A percentile compares a stretch with the other conserved stretches of the same genome.
Conservation (phyloP, 1,139 yeast genomes). For the Geotrichum restrictum region DNA sequence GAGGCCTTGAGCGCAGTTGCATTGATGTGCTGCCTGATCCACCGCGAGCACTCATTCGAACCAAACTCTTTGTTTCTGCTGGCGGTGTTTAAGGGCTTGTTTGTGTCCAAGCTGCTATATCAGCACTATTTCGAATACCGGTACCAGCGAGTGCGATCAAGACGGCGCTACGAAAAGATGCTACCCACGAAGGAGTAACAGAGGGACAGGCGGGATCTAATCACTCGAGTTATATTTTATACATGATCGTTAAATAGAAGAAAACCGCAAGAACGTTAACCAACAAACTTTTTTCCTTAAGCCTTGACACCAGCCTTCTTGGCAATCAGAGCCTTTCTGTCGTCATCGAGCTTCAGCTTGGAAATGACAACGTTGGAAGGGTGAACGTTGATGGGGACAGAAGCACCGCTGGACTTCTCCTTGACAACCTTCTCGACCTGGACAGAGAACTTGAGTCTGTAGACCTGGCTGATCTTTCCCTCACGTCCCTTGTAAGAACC, state of each 20-base stretch:
- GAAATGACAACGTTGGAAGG: slow-evolving; percentile 99
- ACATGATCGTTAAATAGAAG: slow-evolving; percentile 6
- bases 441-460: slow-evolving; percentile 97
- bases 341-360: slow-evolving; percentile 96
- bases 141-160: slow-evolving; percentile 3
- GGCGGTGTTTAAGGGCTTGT: slow-evolving; percentile 1
- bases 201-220: not conserved
- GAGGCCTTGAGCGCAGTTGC: slow-evolving; percentile 10
- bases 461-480: slow-evolving; percentile 96
- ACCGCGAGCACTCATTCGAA: not conserved
- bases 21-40: not conserved
- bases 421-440: slow-evolving; percentile 97
- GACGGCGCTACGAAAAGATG: not conserved
- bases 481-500: slow-evolving; percentile 99
- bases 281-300: slow-evolving; percentile 20
- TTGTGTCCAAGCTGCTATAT: not conserved
- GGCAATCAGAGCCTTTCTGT: slow-evolving; percentile 95
- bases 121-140: slow-evolving; percentile 14
- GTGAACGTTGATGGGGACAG: slow-evolving; percentile 95
- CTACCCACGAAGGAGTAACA: not conserved
- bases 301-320: slow-evolving; percentile 82
- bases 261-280: not conserved
- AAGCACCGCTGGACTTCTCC: slow-evolving; percentile 98
- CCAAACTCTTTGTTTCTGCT: slow-evolving; percentile 16
- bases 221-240: not conserved